phyloP scores from a whole-genome alignment of 192 early-diverging fungal genomes.

The Coemansia sp. region DNA sequence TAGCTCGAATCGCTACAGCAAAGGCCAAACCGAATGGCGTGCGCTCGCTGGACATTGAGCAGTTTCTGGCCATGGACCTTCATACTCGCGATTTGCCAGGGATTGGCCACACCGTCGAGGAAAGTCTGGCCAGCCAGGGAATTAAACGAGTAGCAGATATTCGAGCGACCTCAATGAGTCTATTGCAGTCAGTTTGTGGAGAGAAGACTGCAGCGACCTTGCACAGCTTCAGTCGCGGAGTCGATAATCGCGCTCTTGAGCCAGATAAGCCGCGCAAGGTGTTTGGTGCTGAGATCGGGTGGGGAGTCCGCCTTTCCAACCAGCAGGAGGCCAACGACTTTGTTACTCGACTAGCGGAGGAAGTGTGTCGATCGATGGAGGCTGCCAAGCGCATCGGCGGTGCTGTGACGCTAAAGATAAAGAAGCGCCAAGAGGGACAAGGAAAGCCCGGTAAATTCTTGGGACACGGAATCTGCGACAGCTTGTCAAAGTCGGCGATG shows the following conservation, averaged over 20 bases:
- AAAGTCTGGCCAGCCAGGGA: slow-evolving; percentile 50
- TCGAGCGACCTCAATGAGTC: slow-evolving; percentile 31
- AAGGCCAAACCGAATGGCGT: slow-evolving; percentile 74
- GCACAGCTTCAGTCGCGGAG: slow-evolving; percentile 72
- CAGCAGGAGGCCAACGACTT: slow-evolving; percentile 71
- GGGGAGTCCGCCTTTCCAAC: slow-evolving; percentile 87
- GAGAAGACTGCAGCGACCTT: slow-evolving; percentile 70
- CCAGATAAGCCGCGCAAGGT: slow-evolving; percentile 69
- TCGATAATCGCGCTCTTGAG: slow-evolving; percentile 71
- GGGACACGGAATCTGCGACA: slow-evolving; percentile 70
- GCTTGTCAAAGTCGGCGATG: slow-evolving; percentile 57
- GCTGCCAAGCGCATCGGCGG: slow-evolving; percentile 60
- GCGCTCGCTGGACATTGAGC: slow-evolving; percentile 23
- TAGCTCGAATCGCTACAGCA: slow-evolving; percentile 74
- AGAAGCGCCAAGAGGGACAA: slow-evolving; percentile 58
- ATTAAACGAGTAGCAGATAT: slow-evolving; percentile 58
- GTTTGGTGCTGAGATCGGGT: slow-evolving; percentile 84
- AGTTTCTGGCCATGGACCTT: slow-evolving; percentile 18
- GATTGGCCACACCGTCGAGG: slow-evolving; percentile 61
- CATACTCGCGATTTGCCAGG: slow-evolving; percentile 45
- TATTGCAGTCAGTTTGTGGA: slow-evolving; percentile 69
- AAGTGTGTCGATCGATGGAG: slow-evolving; percentile 67
- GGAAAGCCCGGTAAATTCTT: slow-evolving; percentile 62
- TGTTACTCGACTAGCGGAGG: slow-evolving; percentile 63
- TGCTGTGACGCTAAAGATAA: slow-evolving; percentile 71